Conservation (phyloP, 2,329 filamentous ascomycete genomes). For the Fusarium oxysporum region DNA sequence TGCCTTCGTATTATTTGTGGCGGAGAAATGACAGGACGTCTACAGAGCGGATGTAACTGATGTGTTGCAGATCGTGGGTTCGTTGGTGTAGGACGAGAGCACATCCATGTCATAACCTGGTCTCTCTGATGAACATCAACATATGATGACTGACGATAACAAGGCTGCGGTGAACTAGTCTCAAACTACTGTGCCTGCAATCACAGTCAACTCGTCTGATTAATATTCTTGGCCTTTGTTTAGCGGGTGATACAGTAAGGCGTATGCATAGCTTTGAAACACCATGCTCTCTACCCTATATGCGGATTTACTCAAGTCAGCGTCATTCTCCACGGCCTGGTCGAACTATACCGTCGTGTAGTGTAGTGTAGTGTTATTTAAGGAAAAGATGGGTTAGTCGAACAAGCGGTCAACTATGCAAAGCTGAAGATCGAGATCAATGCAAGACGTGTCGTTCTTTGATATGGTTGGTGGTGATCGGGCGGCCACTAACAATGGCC, state of each 20-base stretch:
- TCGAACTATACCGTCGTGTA: neutral
- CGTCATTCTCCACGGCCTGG: constrained; percentile 6
- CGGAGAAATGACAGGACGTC: constrained; percentile 16
- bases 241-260: constrained; percentile 4
- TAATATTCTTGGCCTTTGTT: neutral
- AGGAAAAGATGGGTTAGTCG: neutral
- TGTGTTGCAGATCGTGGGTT: constrained; percentile 29
- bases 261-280: constrained; percentile 1
- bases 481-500: constrained; percentile 13
- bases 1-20: neutral
- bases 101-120: constrained; percentile 13
- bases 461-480: constrained; percentile 20
- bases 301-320: constrained; percentile 1
- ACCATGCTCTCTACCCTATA: neutral
- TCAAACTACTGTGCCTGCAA: constrained; percentile 25
- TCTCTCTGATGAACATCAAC: constrained; percentile 3
- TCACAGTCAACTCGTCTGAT: constrained; percentile 17
- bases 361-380: neutral
- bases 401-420: constrained; percentile 29
- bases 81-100: constrained; percentile 1
- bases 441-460: constrained; percentile 9
- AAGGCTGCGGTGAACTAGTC: constrained; percentile 5
- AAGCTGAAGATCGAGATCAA: constrained; percentile 18
- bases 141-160: constrained; percentile 16
- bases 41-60: constrained; percentile 25